phyloP scores from a whole-genome alignment of 805 yeast genomes.

The Wickerhamiella vanderwaltii region DNA sequence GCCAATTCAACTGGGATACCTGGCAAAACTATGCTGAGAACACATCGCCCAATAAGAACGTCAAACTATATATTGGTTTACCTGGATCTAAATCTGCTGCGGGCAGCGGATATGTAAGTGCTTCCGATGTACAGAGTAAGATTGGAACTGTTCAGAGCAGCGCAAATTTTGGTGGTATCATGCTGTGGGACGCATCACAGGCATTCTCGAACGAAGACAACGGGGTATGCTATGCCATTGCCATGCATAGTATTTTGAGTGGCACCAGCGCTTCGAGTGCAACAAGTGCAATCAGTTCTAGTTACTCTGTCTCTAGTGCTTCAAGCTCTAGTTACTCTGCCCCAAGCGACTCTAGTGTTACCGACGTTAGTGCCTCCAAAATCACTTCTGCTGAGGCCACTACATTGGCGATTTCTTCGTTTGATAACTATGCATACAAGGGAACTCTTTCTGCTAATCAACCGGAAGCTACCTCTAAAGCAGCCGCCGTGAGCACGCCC shows the following conservation, averaged over 20 bases:
- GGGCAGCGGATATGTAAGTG: slow-evolving; percentile 39
- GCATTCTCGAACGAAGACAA: slow-evolving; percentile 39
- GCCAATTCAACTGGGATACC: slow-evolving; percentile 52
- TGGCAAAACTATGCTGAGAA: slow-evolving; percentile 56
- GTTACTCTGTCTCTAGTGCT: neutral
- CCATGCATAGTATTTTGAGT: slow-evolving; percentile 34
- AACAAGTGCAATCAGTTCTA: neutral
- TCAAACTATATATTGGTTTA: slow-evolving; percentile 61
- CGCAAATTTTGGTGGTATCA: slow-evolving; percentile 48
- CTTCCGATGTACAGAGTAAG: slow-evolving; percentile 28
- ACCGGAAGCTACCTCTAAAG: neutral
- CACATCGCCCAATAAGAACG: slow-evolving; percentile 52
- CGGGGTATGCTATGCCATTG: slow-evolving; percentile 34
- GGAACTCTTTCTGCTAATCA: neutral
- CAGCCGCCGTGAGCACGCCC: neutral
- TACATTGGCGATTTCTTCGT: slow-evolving; percentile 8
- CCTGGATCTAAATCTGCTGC: slow-evolving; percentile 50
- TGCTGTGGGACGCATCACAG: slow-evolving; percentile 76
- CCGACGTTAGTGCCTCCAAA: neutral
- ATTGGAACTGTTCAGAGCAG: slow-evolving; percentile 1
- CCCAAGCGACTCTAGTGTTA: neutral
- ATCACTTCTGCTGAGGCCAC: slow-evolving; percentile 6
- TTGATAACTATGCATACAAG: neutral
- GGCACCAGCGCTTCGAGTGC: slow-evolving; percentile 16
- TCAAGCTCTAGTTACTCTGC: slow-evolving; percentile 9